These are phyloP conservation scores for Vitis hybrid DNA, from an alignment of 177 flowering plant species.

Conservation along the genomic window DNA sequence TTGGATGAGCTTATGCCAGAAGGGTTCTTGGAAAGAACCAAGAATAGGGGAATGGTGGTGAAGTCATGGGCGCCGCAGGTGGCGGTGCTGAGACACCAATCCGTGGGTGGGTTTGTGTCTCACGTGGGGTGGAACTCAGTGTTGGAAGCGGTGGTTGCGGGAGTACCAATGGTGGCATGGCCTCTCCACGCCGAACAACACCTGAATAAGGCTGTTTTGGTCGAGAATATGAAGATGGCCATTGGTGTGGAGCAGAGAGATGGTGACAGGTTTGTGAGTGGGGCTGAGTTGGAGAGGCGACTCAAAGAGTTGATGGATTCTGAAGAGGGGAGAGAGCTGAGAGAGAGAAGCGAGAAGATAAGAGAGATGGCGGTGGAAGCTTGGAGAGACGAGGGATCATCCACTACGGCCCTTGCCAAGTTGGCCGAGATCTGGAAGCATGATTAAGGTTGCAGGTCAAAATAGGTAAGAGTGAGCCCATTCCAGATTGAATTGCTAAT, in stretches of 20 bases:
- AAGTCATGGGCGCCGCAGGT: not conserved
- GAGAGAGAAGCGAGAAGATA: not conserved
- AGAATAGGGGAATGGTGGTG: not conserved
- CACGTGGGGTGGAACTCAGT: not conserved
- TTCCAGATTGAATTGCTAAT: too few species aligned
- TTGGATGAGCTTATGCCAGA: not conserved
- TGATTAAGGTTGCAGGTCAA: too few species aligned
- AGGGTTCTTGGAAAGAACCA: not conserved
- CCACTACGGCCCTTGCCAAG: not conserved
- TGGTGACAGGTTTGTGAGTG: not conserved
- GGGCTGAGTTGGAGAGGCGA: not conserved
- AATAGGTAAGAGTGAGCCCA: too few species aligned
- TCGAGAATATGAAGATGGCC: not conserved
- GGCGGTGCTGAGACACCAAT: not conserved
- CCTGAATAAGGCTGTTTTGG: not conserved
- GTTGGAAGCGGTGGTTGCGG: not conserved
- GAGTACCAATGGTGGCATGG: not conserved
- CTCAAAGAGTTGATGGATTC: not conserved
- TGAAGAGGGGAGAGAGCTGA: not conserved
- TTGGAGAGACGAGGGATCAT: not conserved
- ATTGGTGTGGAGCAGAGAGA: not conserved
- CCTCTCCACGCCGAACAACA: not conserved
- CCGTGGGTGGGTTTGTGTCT: constrained; percentile 1
- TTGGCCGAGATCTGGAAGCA: too few species aligned
- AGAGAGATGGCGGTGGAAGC: not conserved